Evolutionary conservation across 306 rosid species (phyloP).

Genomic region (Quercus engelmannii): DNA sequence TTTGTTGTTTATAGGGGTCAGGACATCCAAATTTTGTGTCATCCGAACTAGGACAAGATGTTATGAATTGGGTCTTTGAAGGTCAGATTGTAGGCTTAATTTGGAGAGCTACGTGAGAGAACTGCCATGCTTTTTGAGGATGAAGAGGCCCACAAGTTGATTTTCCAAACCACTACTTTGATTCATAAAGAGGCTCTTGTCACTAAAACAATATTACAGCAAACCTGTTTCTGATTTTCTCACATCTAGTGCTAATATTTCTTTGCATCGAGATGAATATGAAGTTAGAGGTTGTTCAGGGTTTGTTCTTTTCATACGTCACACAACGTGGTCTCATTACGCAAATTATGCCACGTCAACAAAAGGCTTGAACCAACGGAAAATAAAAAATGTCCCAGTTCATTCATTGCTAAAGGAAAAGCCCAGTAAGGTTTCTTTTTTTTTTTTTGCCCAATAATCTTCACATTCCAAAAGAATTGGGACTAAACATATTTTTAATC

Average conservation of each 20-base stretch:
- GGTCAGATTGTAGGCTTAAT: slow-evolving; percentile 38
- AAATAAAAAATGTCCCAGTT: no score
- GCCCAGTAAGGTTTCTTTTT: no score
- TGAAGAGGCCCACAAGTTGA: slow-evolving; percentile 42
- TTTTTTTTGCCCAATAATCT: no score
- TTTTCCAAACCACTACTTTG: slow-evolving; percentile 40
- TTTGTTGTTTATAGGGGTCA: slow-evolving; percentile 27
- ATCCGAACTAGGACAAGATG: slow-evolving; percentile 50
- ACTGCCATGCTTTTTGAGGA: slow-evolving; percentile 31
- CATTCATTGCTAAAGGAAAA: no score
- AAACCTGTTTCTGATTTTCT: slow-evolving; percentile 41
- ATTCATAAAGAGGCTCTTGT: slow-evolving; percentile 37
- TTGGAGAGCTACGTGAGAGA: slow-evolving; percentile 41
- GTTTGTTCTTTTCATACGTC: no score
- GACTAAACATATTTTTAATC: no score
- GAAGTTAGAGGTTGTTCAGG: slow-evolving; percentile 11
- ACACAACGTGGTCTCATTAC: no score
- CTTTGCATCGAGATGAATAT: slow-evolving; percentile 20
- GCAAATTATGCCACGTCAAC: no score
- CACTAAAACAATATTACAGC: slow-evolving; percentile 19
- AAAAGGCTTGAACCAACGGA: no score
- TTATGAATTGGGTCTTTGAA: slow-evolving; percentile 47
- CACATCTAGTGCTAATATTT: slow-evolving; percentile 24
- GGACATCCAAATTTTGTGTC: slow-evolving; percentile 45
- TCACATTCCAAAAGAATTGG: no score